These are phyloP conservation scores for Staphylotrichum tortipilum DNA, from an alignment of 495 filamentous ascomycete species.

Conservation along the genomic window DNA sequence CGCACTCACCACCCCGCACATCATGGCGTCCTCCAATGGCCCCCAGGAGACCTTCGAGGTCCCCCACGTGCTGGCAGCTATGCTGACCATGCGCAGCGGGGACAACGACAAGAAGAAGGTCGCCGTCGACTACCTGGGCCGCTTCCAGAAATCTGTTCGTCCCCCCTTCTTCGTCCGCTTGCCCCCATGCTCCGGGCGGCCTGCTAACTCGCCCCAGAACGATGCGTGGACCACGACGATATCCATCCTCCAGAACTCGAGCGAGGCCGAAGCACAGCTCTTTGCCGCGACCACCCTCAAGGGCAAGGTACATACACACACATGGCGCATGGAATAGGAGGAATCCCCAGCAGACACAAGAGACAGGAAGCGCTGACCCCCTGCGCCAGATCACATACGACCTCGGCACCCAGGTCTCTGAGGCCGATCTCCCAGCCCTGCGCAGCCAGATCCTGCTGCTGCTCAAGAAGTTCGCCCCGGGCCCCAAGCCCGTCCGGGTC, in stretches of 20 bases:
- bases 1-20: constrained; percentile 7
- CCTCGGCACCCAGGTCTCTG: constrained; percentile 59
- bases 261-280: constrained; percentile 74
- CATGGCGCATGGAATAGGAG: not conserved
- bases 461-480: constrained; percentile 66
- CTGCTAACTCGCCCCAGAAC: constrained; percentile 41
- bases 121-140: constrained; percentile 83
- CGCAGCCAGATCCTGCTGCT: constrained; percentile 75
- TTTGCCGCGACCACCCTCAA: constrained; percentile 96
- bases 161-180: not conserved
- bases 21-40: constrained; percentile 65
- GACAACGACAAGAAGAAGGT: constrained; percentile 75
- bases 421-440: constrained; percentile 61
- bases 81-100: constrained; percentile 84
- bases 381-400: constrained; percentile 41
- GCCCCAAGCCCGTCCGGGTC: constrained; percentile 83
- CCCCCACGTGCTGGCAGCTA: constrained; percentile 64
- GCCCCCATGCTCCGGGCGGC: not conserved
- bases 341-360: not conserved
- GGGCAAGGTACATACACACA: constrained; percentile 92
- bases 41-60: constrained; percentile 65
- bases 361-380: constrained; percentile 20
- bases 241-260: constrained; percentile 67
- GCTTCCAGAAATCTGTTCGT: constrained; percentile 96
- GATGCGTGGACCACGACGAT: constrained; percentile 87